These are phyloP conservation scores for Delitschia confertaspora DNA, from an alignment of 495 filamentous ascomycete genomes.

Conservation along the genomic window DNA sequence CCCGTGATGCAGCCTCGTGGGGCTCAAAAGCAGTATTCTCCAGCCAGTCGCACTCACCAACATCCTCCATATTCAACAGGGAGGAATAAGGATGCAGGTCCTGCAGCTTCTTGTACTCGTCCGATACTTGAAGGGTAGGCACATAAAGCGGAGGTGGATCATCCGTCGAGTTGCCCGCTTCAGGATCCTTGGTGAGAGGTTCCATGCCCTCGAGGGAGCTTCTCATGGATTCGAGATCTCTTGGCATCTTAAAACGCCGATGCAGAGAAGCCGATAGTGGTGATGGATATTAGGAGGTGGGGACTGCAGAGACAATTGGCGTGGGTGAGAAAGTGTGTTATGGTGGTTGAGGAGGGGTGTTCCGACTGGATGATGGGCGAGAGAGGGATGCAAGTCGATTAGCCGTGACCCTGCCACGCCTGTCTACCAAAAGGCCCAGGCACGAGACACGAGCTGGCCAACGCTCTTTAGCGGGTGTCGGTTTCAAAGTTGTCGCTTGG, in stretches of 20 bases:
- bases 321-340: neutral
- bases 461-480: no score
- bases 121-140: constrained; percentile 11
- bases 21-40: constrained; percentile 69
- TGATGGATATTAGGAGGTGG: no score
- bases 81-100: constrained; percentile 59
- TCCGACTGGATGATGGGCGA: neutral
- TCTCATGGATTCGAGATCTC: constrained; percentile 31
- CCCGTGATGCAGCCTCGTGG: constrained; percentile 60
- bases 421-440: no score
- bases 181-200: constrained; percentile 31
- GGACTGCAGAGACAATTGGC: no score
- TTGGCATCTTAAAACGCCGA: constrained; percentile 38
- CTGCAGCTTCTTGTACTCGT: constrained; percentile 20
- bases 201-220: constrained; percentile 28
- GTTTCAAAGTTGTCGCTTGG: constrained; percentile 2
- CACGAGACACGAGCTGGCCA: constrained; percentile 13
- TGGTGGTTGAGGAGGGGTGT: neutral
- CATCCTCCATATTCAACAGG: constrained; percentile 60
- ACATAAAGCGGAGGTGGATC: constrained; percentile 15
- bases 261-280: no score
- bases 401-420: no score
- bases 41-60: constrained; percentile 66
- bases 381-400: neutral
- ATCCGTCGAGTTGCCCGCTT: constrained; percentile 4